Conservation (phyloP, 306 rosid species). For the Neltuma alba region DNA sequence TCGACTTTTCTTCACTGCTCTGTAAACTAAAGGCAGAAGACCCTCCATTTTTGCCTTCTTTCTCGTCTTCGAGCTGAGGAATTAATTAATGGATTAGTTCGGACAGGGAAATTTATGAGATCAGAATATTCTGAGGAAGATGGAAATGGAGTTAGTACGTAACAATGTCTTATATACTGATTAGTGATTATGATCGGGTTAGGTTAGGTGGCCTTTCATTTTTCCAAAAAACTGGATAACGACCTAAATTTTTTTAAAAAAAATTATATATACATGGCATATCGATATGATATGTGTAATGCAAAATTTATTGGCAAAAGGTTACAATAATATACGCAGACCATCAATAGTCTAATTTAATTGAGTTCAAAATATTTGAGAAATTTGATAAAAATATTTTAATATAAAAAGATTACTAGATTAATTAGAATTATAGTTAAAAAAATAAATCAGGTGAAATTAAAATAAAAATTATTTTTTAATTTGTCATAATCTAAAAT, state of each 20-base stretch:
- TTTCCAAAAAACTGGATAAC: not conserved
- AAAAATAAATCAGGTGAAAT: too few species aligned
- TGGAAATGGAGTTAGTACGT: not conserved
- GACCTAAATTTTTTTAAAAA: not conserved
- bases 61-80: not conserved
- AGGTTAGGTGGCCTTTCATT: slow-evolving; percentile 36
- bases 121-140: not conserved
- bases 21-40: slow-evolving; percentile 46
- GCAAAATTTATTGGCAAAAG: not conserved
- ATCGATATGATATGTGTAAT: not conserved
- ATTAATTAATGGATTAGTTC: not conserved
- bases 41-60: slow-evolving; percentile 42
- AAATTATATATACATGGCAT: not conserved
- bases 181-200: not conserved
- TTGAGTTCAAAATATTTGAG: too few species aligned
- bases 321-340: not conserved
- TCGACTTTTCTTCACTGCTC: slow-evolving; percentile 44
- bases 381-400: too few species aligned
- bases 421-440: too few species aligned
- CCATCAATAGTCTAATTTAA: not conserved
- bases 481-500: too few species aligned
- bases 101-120: not conserved
- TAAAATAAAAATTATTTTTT: too few species aligned
- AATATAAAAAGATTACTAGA: too few species aligned
- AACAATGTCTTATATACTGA: not conserved